These are phyloP conservation scores for Aspergillus saccharolyticus DNA, from an alignment of 495 filamentous ascomycete species.

Conservation along the genomic window DNA sequence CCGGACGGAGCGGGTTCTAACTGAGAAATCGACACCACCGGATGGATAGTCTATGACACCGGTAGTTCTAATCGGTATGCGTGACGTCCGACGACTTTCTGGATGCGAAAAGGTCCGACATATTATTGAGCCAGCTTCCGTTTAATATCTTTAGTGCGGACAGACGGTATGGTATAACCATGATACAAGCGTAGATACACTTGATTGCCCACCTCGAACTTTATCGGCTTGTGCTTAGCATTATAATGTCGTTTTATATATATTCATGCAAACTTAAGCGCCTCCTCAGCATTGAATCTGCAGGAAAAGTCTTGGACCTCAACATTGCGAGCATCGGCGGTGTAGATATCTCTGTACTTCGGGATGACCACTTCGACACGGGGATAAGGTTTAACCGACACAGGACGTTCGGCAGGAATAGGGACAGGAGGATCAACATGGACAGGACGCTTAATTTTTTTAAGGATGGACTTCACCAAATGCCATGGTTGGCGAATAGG, in stretches of 20 bases:
- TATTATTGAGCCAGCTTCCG: background rate
- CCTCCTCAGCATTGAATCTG: background rate
- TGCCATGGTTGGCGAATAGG: background rate
- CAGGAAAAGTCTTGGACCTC: background rate
- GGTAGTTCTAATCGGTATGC: background rate
- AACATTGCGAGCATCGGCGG: too few species aligned
- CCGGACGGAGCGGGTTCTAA: background rate
- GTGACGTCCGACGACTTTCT: background rate
- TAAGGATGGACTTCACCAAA: background rate
- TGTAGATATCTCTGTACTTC: background rate
- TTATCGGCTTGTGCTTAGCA: background rate
- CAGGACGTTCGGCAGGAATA: background rate
- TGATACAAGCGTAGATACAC: background rate
- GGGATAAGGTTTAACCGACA: background rate
- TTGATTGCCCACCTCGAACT: background rate
- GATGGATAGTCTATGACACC: background rate
- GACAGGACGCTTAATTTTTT: background rate
- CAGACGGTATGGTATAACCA: background rate
- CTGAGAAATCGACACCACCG: background rate
- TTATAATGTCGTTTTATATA: background rate
- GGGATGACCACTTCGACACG: background rate
- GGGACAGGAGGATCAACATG: background rate
- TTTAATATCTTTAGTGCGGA: background rate
- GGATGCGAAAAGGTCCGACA: background rate
- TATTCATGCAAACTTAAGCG: too few species aligned